A percentile compares a stretch with the other conserved stretches of the same genome.
Evolutionary conservation across 768 basidiomycete genomes (phyloP).

Genomic region (Boletus huronensis): DNA sequence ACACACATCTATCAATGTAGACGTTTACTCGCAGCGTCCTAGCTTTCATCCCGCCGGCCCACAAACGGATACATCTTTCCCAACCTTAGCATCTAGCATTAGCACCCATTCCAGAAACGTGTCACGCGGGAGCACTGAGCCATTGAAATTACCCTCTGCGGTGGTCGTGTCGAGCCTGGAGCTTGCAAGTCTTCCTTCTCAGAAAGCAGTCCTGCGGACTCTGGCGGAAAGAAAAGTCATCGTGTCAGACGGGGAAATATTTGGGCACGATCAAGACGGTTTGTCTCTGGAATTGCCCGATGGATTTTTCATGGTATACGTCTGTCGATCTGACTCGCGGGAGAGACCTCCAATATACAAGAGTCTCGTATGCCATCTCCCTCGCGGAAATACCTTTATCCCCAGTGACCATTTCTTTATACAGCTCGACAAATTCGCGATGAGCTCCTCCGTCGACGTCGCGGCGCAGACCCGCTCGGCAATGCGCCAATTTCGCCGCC

Average conservation of each 20-base stretch:
- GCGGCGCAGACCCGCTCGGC: constrained; percentile 37
- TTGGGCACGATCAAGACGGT: constrained; percentile 25
- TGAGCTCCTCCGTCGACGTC: constrained; percentile 62
- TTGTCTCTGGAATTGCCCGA: constrained; percentile 44
- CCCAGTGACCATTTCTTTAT: constrained; percentile 4
- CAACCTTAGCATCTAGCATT: constrained; percentile 9
- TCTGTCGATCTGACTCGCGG: constrained; percentile 59
- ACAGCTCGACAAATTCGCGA: constrained; percentile 75
- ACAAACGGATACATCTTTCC: constrained; percentile 18
- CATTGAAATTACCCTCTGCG: constrained; percentile 47
- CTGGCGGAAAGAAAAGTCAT: constrained; percentile 50
- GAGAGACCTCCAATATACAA: constrained; percentile 67
- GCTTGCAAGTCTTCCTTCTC: constrained; percentile 48
- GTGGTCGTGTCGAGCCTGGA: constrained; percentile 74
- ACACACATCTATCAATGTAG: background rate
- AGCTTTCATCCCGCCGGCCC: constrained; percentile 4
- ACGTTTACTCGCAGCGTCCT: constrained; percentile 6
- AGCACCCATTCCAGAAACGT: constrained; percentile 8
- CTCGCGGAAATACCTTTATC: background rate
- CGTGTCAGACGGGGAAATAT: constrained; percentile 29
- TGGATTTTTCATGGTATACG: constrained; percentile 68
- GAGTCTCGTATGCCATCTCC: constrained; percentile 51
- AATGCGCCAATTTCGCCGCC: constrained; percentile 33
- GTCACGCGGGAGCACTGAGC: constrained; percentile 18
- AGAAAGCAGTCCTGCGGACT: constrained; percentile 53